Evolutionary conservation across 768 basidiomycete genomes (phyloP), one percentile per base, ranked within the genome.

Genomic region (Tylopilus subfusipes): DNA sequence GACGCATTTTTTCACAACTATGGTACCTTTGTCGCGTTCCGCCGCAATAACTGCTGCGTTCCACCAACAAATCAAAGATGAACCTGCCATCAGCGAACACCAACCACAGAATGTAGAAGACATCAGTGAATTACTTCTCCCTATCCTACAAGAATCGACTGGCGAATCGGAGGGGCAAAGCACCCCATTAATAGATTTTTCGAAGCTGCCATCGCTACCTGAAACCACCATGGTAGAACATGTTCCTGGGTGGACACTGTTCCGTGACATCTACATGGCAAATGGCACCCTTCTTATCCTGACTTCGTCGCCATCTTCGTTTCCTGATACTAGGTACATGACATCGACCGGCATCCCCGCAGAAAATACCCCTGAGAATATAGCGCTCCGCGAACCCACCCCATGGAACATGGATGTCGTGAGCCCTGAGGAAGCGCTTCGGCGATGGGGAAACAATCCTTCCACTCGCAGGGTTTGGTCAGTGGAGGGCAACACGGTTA

Each of bases 201-300:
- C 55, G 22, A 53, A 50, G 7, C 48, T 56, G 16, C 52, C 56
- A 31, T 55, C 31, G 18, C 50, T 87, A 4, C 82, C 82, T 0
- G 72, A 76, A 43, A 88, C 87, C 0, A 73, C 77, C 14, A 63
- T 90, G 27, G 68, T 83, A 13, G 76, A 81, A 22, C 88, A 90
- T 52, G 85, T 84, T 5, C 85, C 85, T 27, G 91, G 92, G 38
- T 94, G 92, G 90, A 93, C 93, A 0, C 71, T 93, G 30, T 91
- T 90, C 69, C 79, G 79, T 25, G 85, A 93, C 66, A 66, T 95
- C 5, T 95, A 95, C 78, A 79, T 93, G 83, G 81, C 84, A 44
- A 88, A 92, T 58, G 89, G 88, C 9, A 92, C 90, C 0, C 78
- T 93, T 43, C 84, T 80, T 69, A 79, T 93, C 63, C 75, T 93